A percentile compares a stretch with the other conserved stretches of the same genome.
phyloP scores from a whole-genome alignment of 2,329 filamentous ascomycete species.

The Aspergillus jensenii region DNA sequence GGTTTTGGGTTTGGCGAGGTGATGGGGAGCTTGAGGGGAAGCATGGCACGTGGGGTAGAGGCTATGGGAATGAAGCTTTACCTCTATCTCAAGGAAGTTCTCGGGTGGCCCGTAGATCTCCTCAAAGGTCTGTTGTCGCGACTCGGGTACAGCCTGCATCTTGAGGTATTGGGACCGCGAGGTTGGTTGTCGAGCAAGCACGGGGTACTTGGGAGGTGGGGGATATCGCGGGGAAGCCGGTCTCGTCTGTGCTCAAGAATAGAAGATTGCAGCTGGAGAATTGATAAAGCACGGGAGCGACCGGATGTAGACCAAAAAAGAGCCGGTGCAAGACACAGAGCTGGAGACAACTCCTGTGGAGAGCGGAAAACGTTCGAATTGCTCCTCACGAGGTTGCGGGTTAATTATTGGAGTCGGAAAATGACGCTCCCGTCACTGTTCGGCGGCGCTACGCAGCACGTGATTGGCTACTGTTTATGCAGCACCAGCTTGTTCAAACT shows the following conservation, averaged over 20 bases:
- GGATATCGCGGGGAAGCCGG: slow-evolving; percentile 9
- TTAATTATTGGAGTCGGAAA: not conserved
- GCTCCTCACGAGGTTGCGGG: not conserved
- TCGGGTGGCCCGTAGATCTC: slow-evolving; percentile 98
- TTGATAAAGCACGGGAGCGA: not conserved
- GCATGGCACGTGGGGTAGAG: slow-evolving; percentile 1
- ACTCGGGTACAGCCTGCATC: slow-evolving; percentile 65
- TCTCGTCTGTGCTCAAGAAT: not conserved
- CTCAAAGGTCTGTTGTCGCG: slow-evolving; percentile 92
- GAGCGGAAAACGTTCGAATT: not conserved
- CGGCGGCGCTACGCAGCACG: not conserved
- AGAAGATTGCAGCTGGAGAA: not conserved
- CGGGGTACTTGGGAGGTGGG: slow-evolving; percentile 3
- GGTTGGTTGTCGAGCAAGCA: not conserved
- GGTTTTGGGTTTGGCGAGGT: not conserved
- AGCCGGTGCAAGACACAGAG: not conserved
- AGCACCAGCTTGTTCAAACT: not conserved
- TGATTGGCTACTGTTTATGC: not conserved
- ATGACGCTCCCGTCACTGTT: not conserved
- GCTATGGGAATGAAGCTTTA: slow-evolving; percentile 35
- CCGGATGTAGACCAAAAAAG: not conserved
- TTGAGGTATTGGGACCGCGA: not conserved
- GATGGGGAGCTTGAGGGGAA: not conserved
- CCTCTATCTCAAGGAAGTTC: slow-evolving; percentile 98
- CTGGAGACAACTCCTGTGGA: slow-evolving; percentile 15